Evolutionary conservation across 1,139 yeast species (phyloP).

Genomic region (Yamadazyma membranifaciens): DNA sequence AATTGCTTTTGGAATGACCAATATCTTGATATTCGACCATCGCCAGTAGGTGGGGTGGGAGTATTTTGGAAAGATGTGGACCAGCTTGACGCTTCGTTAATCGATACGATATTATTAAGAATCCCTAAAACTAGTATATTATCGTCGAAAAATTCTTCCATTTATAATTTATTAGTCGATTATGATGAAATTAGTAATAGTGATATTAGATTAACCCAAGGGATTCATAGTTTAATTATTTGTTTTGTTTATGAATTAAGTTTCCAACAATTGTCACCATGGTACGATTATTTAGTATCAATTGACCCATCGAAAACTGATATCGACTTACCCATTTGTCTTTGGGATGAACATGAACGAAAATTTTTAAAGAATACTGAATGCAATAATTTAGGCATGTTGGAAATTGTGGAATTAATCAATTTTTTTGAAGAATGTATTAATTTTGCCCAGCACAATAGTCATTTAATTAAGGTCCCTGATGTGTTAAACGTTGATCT

Average conservation of each 20-base stretch:
- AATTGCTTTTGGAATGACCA: constrained; percentile 52
- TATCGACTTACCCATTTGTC: constrained; percentile 54
- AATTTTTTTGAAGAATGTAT: constrained; percentile 53
- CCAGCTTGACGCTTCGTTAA: constrained; percentile 24
- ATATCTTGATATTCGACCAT: constrained; percentile 43
- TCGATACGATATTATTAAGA: constrained; percentile 32
- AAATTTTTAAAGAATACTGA: constrained; percentile 61
- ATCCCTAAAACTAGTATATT: constrained; percentile 55
- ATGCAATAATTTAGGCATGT: constrained; percentile 59
- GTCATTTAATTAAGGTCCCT: constrained; percentile 36
- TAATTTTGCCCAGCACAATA: constrained; percentile 42
- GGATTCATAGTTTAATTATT: constrained; percentile 65
- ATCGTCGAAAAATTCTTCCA: constrained; percentile 58
- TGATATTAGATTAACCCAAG: constrained; percentile 38
- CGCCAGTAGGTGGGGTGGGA: constrained; percentile 68
- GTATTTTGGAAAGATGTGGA: constrained; percentile 51
- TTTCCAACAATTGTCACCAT: constrained; percentile 60
- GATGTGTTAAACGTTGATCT: constrained; percentile 25
- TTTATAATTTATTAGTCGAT: constrained; percentile 68
- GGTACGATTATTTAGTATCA: constrained; percentile 65
- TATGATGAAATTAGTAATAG: constrained; percentile 22
- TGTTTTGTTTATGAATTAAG: constrained; percentile 69
- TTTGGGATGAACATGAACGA: constrained; percentile 60
- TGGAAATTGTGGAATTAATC: constrained; percentile 57
- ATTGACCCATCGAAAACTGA: constrained; percentile 38